Conservation (phyloP, 345 rosid genomes). For the Hevea brasiliensis region DNA sequence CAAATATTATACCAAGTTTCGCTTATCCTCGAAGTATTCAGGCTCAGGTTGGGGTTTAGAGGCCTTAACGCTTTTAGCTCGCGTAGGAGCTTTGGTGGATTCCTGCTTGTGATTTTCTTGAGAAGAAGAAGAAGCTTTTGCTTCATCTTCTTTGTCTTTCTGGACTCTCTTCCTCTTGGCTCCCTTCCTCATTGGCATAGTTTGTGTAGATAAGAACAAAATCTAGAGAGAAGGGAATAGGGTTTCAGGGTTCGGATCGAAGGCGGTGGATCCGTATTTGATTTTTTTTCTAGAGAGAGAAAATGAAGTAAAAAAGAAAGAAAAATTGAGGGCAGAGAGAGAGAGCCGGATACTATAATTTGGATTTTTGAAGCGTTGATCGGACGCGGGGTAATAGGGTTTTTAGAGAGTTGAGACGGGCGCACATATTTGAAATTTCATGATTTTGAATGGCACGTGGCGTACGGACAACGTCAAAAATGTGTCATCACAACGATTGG, state of each 20-base stretch:
- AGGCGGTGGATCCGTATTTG: conserved; percentile 20
- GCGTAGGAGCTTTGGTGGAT: conserved; percentile 25
- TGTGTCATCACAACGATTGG: too few relatives aligned
- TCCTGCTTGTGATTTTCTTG: neutral
- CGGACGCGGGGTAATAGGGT: conserved; percentile 14
- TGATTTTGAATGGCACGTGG: neutral
- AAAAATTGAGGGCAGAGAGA: too few relatives aligned
- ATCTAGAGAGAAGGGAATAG: neutral
- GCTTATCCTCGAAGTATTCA: conserved; percentile 79
- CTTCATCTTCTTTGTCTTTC: conserved; percentile 15
- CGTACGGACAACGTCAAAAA: neutral
- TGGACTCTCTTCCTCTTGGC: conserved; percentile 23
- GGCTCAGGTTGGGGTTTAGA: conserved; percentile 59
- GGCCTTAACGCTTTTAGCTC: conserved; percentile 54
- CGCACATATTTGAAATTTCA: neutral
- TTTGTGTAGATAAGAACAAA: neutral
- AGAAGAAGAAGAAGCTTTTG: conserved; percentile 3
- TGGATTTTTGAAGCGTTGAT: neutral
- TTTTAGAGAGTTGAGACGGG: neutral
- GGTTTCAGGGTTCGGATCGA: neutral
- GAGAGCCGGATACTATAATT: neutral
- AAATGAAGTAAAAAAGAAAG: neutral
- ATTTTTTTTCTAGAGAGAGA: neutral
- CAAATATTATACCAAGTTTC: conserved; percentile 60
- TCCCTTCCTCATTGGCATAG: conserved; percentile 23